These are phyloP conservation scores for Seiridium unicorne DNA, from an alignment of 2,329 filamentous ascomycete species.

Conservation along the genomic window DNA sequence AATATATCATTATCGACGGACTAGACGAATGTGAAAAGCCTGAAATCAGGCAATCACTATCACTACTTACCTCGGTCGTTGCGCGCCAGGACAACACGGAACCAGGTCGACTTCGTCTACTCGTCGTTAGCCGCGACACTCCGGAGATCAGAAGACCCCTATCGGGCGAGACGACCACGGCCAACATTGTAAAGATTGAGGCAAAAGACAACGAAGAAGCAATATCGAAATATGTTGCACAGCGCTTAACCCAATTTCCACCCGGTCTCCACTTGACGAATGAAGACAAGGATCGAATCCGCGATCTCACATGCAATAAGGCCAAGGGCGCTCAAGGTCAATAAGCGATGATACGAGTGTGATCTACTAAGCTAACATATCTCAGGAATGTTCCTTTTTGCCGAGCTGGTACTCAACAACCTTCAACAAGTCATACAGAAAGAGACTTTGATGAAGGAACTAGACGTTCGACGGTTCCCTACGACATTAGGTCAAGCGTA, in stretches of 20 bases:
- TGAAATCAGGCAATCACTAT: conserved; percentile 19
- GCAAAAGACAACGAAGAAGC: conserved; percentile 22
- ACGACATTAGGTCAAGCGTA: conserved; percentile 13
- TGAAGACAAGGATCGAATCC: not conserved
- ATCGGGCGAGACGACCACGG: not conserved
- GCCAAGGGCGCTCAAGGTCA: not conserved
- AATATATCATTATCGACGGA: conserved; percentile 42
- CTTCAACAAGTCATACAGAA: conserved; percentile 19
- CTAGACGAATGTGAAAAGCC: conserved; percentile 36
- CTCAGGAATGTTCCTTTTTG: conserved; percentile 31
- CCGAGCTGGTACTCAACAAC: conserved; percentile 26
- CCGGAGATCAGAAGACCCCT: conserved; percentile 24
- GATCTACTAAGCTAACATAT: not conserved
- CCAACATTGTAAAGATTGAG: conserved; percentile 3
- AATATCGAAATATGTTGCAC: conserved; percentile 22
- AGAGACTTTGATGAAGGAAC: conserved; percentile 15
- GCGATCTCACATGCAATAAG: not conserved
- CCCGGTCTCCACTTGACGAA: not conserved
- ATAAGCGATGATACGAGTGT: no score
- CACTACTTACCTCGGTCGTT: conserved; percentile 17
- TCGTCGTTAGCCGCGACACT: conserved; percentile 30
- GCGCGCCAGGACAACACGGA: conserved; percentile 16
- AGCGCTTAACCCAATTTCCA: not conserved
- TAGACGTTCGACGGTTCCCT: conserved; percentile 15
- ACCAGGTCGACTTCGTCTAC: conserved; percentile 23